Evolutionary conservation across 2,329 filamentous ascomycete genomes (phyloP).

Genomic region (Aspergillus vadensis): DNA sequence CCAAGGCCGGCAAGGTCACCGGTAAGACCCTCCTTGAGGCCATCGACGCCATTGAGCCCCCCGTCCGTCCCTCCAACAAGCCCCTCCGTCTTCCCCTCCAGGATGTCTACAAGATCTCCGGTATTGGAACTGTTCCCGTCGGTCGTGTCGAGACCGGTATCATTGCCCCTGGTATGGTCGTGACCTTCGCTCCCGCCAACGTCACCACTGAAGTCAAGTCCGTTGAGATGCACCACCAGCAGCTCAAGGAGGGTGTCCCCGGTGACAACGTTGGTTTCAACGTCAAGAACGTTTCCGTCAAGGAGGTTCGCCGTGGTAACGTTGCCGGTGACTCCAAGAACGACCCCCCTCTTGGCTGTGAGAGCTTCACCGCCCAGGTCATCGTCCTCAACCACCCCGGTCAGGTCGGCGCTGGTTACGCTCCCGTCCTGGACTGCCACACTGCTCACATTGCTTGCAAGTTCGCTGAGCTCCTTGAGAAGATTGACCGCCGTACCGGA

Average conservation of each 20-base stretch:
- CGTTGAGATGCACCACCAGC: slow-evolving; percentile 99
- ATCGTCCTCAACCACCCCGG: slow-evolving; percentile 99
- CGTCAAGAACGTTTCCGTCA: slow-evolving; percentile 99
- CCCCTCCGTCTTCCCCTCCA: slow-evolving; percentile 99
- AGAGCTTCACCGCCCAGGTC: slow-evolving; percentile 99
- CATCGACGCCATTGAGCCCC: slow-evolving; percentile 93
- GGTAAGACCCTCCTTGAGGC: slow-evolving; percentile 99
- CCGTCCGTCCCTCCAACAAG: slow-evolving; percentile 95
- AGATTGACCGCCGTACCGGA: slow-evolving; percentile 99
- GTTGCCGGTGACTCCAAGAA: slow-evolving; percentile 99
- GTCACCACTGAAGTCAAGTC: slow-evolving; percentile 99
- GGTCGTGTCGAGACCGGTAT: slow-evolving; percentile 99
- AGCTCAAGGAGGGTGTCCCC: slow-evolving; percentile 90
- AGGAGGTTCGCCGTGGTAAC: slow-evolving; percentile 99
- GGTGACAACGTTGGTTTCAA: slow-evolving; percentile 99
- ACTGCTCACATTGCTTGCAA: slow-evolving; percentile 99
- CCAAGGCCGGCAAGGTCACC: slow-evolving; percentile 78
- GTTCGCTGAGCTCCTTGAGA: slow-evolving; percentile 98
- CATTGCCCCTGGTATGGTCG: slow-evolving; percentile 81
- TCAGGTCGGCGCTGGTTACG: slow-evolving; percentile 98
- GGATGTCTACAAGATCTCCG: slow-evolving; percentile 99
- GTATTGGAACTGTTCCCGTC: slow-evolving; percentile 99
- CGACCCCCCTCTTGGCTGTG: slow-evolving; percentile 85
- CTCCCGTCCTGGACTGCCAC: slow-evolving; percentile 99
- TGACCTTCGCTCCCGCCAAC: slow-evolving; percentile 97